Conservation (phyloP, 2,329 filamentous ascomycete species). For the Biscogniauxia marginata region DNA sequence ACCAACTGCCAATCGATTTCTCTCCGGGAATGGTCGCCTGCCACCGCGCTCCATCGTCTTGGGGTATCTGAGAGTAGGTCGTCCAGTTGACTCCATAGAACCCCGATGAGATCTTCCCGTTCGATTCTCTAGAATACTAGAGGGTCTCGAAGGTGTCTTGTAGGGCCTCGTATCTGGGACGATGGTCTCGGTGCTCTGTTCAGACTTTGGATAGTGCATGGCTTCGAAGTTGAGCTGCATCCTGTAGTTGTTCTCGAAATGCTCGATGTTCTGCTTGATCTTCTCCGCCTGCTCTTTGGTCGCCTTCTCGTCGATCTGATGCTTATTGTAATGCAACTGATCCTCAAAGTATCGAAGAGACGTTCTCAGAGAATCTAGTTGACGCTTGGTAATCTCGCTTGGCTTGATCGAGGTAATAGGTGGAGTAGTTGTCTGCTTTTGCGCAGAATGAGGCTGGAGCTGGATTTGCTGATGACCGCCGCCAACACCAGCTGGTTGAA, state of each 20-base stretch:
- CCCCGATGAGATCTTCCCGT: conserved; percentile 21
- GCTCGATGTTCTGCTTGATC: conserved; percentile 44
- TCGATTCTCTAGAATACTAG: conserved; percentile 25
- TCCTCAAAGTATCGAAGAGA: conserved; percentile 57
- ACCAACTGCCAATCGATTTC: conserved; percentile 19
- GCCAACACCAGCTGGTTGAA: conserved; percentile 10
- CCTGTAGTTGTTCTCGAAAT: conserved; percentile 52
- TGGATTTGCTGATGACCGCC: conserved; percentile 3
- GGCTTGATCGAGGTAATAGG: conserved; percentile 59
- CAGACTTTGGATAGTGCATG: conserved; percentile 39
- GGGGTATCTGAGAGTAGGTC: conserved; percentile 7
- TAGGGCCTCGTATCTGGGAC: conserved; percentile 7
- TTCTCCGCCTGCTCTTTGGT: conserved; percentile 33
- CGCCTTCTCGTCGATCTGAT: conserved; percentile 53
- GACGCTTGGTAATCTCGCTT: conserved; percentile 60
- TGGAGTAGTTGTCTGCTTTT: conserved; percentile 29
- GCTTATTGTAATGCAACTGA: conserved; percentile 60
- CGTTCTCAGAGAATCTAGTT: conserved; percentile 51
- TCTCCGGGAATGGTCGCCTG: conserved; percentile 8
- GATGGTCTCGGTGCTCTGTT: conserved; percentile 23
- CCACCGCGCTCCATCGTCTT: conserved; percentile 17
- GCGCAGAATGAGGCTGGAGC: conserved; percentile 7
- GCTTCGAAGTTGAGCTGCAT: conserved; percentile 47
- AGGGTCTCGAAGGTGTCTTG: conserved; percentile 27
- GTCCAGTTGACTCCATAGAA: conserved; percentile 17